Conservation (phyloP, 1,139 yeast species). For the Yamadazyma mexicana region DNA sequence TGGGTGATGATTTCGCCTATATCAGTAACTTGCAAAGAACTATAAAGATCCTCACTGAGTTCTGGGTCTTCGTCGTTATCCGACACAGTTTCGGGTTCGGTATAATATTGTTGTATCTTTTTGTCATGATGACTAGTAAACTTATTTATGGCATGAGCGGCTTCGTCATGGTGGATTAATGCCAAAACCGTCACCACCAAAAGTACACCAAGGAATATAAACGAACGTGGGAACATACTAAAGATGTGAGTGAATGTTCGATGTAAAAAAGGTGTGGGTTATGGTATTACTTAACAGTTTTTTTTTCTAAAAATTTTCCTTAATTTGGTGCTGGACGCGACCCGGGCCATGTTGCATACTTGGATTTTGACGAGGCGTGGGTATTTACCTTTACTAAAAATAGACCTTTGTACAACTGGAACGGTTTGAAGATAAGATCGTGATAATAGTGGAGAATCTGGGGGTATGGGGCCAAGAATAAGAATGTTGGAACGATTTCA, state of each 20-base stretch:
- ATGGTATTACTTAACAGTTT: background rate
- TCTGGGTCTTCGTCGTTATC: background rate
- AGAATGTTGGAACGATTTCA: too few species aligned
- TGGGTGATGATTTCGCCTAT: background rate
- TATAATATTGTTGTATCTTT: too few species aligned
- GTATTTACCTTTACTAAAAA: background rate
- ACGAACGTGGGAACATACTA: conserved; percentile 7
- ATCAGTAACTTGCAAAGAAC: background rate
- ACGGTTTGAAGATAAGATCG: too few species aligned
- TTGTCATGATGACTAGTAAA: background rate
- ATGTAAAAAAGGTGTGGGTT: background rate
- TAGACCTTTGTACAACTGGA: too few species aligned
- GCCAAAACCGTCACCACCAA: background rate
- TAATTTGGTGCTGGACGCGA: background rate
- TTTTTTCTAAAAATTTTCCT: too few species aligned
- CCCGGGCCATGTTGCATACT: background rate
- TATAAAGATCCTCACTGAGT: too few species aligned
- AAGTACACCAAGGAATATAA: background rate
- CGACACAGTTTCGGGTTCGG: background rate
- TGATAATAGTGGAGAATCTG: too few species aligned
- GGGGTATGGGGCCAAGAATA: too few species aligned
- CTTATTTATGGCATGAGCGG: background rate
- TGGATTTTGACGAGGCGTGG: conserved; percentile 1
- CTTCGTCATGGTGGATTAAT: background rate
- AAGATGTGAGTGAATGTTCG: background rate